Base-by-base conservation (phyloP, 805 yeast species). In the Priceomyces carsonii region DNA sequence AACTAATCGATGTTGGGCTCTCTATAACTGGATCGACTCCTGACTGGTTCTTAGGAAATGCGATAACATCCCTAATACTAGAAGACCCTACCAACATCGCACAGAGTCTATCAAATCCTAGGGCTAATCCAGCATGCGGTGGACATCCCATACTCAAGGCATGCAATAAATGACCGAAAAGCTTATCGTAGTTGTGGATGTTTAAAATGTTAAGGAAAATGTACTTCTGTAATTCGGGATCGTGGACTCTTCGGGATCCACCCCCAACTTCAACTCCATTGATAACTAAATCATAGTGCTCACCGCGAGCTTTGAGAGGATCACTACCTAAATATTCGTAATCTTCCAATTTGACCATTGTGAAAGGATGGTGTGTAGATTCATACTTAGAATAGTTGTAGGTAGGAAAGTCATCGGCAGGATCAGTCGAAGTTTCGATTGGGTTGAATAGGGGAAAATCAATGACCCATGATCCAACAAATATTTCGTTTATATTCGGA, bases 241-340 rank as follows among this genome's bases (percentile, higher is more conserved):
- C 96, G 54, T 93, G 99, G 13, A 93, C 77, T 77, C 99, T 87
- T 44, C 95, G 73, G 5, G 96, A 87, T 0, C 99, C 99, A 13
- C 99, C 99, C 18, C 99, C 99, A 2, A 90, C 74, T 55, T 93
- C 99, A 5, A 85, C 87, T 2, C 99, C 99, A 51, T 91, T 91
- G 24, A 93, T 66, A 1, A 93, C 99, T 10, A 93, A 62, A 55
- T 93, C 99, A 57, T 89, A 93, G 59, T 93, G 99, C 50, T 86
- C 95, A 8, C 98, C 99, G 24, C 77, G 71, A 2, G 83, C 88
- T 25, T 63, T 55, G 17, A 86, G 59, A 4, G 95, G 95, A 13
- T 71, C 67, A 0, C 66, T 45, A 5, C 53, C 70, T 5, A 89
- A 63, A 5, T 63, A 55, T 1, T 75, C 75, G 47, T 82, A 82